Conservation (phyloP, 2,329 filamentous ascomycete species). For the Periconia sp. region DNA sequence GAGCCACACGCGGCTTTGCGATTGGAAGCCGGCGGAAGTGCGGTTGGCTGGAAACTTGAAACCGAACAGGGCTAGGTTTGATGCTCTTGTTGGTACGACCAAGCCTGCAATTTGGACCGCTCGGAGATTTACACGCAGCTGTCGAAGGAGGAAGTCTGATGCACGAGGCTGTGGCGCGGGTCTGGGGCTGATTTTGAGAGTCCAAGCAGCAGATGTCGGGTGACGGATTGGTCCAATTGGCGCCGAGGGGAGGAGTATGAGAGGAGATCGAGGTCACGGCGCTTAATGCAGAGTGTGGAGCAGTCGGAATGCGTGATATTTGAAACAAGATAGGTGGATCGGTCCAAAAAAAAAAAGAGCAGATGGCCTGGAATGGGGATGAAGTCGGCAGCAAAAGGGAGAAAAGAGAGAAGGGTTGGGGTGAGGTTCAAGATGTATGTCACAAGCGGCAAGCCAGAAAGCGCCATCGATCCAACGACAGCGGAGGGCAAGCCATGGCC, state of each 20-base stretch:
- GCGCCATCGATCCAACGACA: slow-evolving; percentile 15
- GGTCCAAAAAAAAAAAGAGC: slow-evolving; percentile 27
- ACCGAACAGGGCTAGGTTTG: slow-evolving; percentile 25
- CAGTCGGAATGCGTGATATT: slow-evolving; percentile 31
- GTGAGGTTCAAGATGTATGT: slow-evolving; percentile 15
- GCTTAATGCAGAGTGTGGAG: slow-evolving; percentile 38
- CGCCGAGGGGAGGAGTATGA: slow-evolving; percentile 25
- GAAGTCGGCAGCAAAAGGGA: slow-evolving; percentile 18
- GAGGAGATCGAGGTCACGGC: slow-evolving; percentile 35
- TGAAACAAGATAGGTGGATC: slow-evolving; percentile 36
- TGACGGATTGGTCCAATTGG: slow-evolving; percentile 40
- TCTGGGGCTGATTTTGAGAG: slow-evolving; percentile 16
- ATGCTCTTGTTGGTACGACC: slow-evolving; percentile 33
- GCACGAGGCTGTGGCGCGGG: slow-evolving; percentile 22
- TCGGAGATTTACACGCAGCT: slow-evolving; percentile 22
- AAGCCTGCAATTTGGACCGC: slow-evolving; percentile 21
- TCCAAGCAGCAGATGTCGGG: slow-evolving; percentile 17
- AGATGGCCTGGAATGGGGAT: slow-evolving; percentile 26
- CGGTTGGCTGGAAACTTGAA: slow-evolving; percentile 35
- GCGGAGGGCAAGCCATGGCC: slow-evolving; percentile 35
- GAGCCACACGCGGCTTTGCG: slow-evolving; percentile 11
- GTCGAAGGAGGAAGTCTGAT: slow-evolving; percentile 25
- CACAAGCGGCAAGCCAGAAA: slow-evolving; percentile 17
- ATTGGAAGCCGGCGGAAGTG: slow-evolving; percentile 26
- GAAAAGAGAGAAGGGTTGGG: slow-evolving; percentile 13